A percentile compares a stretch with the other conserved stretches of the same genome.
Conservation (phyloP, 1,284 basidiomycete genomes). For the Amylostereum areolatum region DNA sequence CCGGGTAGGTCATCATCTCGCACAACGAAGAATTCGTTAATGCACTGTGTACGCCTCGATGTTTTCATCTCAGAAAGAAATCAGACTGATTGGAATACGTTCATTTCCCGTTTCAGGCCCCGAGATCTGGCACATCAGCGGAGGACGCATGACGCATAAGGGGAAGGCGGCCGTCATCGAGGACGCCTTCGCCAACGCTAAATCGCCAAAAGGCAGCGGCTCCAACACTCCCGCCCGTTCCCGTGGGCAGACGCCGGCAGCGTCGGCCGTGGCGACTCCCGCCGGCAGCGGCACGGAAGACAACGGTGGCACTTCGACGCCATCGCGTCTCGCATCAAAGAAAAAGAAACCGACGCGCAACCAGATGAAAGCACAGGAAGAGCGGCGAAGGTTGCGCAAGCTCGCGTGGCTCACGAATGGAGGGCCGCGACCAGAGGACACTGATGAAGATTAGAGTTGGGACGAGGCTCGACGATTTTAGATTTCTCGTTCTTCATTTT, state of each 20-base stretch:
- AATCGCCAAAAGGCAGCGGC: slow-evolving; percentile 65
- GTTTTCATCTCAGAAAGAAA: slow-evolving; percentile 3
- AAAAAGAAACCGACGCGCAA: slow-evolving; percentile 93
- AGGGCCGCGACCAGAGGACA: slow-evolving; percentile 75
- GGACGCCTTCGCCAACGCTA: slow-evolving; percentile 59
- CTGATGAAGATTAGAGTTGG: slow-evolving; percentile 49
- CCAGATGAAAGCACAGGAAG: slow-evolving; percentile 84
- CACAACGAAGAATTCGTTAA: slow-evolving; percentile 92
- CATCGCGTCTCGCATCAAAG: slow-evolving; percentile 47
- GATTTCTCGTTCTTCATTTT: too few species aligned
- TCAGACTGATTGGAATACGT: slow-evolving; percentile 4
- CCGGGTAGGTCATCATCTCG: slow-evolving; percentile 82
- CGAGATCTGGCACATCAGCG: slow-evolving; percentile 80
- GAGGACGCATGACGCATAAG: slow-evolving; percentile 78
- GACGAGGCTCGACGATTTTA: too few species aligned
- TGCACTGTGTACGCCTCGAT: slow-evolving; percentile 66
- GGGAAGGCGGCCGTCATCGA: slow-evolving; percentile 85
- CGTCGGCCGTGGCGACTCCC: slow-evolving; percentile 60
- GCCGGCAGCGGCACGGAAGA: slow-evolving; percentile 71
- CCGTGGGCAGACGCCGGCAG: slow-evolving; percentile 56
- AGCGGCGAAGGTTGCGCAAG: slow-evolving; percentile 74
- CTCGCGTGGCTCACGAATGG: slow-evolving; percentile 82
- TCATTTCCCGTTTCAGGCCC: slow-evolving; percentile 42
- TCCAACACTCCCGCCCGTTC: slow-evolving; percentile 63
- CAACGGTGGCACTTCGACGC: slow-evolving; percentile 27